These are phyloP conservation scores for Chrysanthemum lavandulifolium DNA, from an alignment of 129 eudicot genomes.

Conservation along the genomic window DNA sequence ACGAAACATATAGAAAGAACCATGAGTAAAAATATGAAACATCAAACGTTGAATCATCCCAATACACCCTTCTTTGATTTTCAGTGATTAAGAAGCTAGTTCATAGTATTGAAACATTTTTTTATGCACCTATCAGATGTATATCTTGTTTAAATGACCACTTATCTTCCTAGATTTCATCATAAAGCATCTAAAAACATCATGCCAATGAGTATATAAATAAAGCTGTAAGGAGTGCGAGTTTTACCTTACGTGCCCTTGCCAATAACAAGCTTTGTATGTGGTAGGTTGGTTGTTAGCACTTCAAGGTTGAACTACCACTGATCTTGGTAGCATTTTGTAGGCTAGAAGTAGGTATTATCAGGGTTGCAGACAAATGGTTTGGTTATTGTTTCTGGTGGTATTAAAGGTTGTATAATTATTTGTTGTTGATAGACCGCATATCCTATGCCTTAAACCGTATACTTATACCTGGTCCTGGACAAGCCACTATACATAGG, in stretches of 20 bases:
- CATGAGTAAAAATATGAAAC: too few species aligned
- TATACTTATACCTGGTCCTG: slow-evolving; percentile 24
- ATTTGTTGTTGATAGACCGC: slow-evolving; percentile 13
- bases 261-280: neutral
- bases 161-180: too few species aligned
- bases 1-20: too few species aligned
- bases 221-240: neutral
- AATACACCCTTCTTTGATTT: too few species aligned
- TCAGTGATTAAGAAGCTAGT: too few species aligned
- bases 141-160: too few species aligned
- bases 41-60: too few species aligned
- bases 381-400: slow-evolving; percentile 14
- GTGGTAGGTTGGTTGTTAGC: neutral
- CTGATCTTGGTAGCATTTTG: slow-evolving; percentile 16
- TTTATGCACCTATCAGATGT: too few species aligned
- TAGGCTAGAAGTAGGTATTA: slow-evolving; percentile 17
- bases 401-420: neutral
- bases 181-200: too few species aligned
- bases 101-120: too few species aligned
- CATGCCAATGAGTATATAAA: neutral
- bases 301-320: slow-evolving; percentile 4
- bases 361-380: slow-evolving; percentile 10
- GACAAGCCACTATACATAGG: slow-evolving; percentile 20
- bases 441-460: neutral
- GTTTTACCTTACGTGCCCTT: neutral